A percentile compares a stretch with the other conserved stretches of the same genome.
phyloP scores from a whole-genome alignment of 192 early-diverging fungal genomes.

The Rhizoclosmatium globosum region DNA sequence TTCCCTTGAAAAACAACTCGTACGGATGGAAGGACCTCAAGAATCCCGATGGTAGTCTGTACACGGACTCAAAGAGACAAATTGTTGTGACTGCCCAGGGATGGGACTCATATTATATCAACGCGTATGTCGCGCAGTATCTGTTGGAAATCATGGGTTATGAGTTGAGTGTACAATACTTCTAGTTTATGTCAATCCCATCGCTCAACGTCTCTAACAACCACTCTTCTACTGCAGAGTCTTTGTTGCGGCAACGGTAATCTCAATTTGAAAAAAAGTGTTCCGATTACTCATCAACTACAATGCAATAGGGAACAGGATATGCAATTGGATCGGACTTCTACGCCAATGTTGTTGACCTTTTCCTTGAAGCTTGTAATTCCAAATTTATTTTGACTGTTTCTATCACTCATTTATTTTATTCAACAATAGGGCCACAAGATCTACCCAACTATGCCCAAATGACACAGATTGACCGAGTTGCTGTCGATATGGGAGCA shows the following conservation, averaged over 20 bases:
- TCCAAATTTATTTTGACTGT: background rate
- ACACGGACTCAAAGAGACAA: background rate
- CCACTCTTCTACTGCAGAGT: too few relatives aligned
- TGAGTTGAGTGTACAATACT: background rate
- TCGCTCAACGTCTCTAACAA: too few relatives aligned
- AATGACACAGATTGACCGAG: background rate
- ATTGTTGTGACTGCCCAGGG: background rate
- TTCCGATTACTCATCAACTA: background rate
- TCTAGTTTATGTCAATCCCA: too few relatives aligned
- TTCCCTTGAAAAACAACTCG: background rate
- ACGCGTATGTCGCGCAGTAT: slow-evolving; percentile 9
- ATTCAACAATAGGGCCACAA: background rate
- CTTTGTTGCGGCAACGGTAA: too few relatives aligned
- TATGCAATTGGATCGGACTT: background rate
- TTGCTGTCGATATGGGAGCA: slow-evolving; percentile 23
- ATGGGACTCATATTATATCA: background rate
- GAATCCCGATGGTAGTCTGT: background rate
- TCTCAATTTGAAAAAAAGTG: background rate
- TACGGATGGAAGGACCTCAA: slow-evolving; percentile 16
- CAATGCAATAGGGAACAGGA: background rate
- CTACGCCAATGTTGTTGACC: background rate
- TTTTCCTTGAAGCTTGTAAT: background rate
- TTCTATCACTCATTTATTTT: background rate
- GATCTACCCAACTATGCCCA: background rate
- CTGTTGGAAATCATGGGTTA: slow-evolving; percentile 16